Conservation (phyloP, 2,329 filamentous ascomycete genomes). For the Colletotrichum lupini region DNA sequence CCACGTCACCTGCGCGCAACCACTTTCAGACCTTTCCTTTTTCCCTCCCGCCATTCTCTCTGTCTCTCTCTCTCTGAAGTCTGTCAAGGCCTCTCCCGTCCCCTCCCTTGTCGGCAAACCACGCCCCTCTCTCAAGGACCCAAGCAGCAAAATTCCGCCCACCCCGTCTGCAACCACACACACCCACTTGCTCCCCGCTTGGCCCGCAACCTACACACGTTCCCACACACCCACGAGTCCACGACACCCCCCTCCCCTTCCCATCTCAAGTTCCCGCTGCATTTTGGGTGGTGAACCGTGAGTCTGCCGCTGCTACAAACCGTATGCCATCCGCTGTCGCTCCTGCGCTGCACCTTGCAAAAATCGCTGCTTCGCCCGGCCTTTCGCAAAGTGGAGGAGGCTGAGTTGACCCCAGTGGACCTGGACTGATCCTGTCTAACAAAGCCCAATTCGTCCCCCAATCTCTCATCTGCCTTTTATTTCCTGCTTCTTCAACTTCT, state of each 20-base stretch:
- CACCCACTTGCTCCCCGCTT: constrained; percentile 9
- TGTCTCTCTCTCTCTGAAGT: no score
- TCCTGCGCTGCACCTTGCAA: constrained; percentile 8
- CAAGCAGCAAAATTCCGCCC: not conserved
- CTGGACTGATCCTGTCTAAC: constrained; percentile 33
- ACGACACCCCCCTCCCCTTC: not conserved
- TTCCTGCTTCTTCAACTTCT: constrained; percentile 12
- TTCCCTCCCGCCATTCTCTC: not conserved
- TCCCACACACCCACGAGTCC: not conserved
- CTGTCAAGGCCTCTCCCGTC: not conserved
- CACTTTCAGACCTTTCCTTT: constrained; percentile 20
- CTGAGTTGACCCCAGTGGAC: constrained; percentile 32
- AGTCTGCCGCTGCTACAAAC: constrained; percentile 21
- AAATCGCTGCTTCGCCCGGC: not conserved
- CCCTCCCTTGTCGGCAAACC: constrained; percentile 21
- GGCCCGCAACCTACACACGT: not conserved
- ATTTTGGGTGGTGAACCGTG: constrained; percentile 31
- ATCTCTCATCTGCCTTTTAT: not conserved
- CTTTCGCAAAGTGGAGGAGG: constrained; percentile 33
- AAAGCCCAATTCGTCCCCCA: constrained; percentile 35
- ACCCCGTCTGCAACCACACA: not conserved
- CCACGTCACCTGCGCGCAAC: constrained; percentile 34
- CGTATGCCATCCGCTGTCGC: not conserved
- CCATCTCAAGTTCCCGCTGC: constrained; percentile 20
- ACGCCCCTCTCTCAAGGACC: not conserved